Conservation (phyloP, 768 basidiomycete species). For the Auricularia auricula-judae region DNA sequence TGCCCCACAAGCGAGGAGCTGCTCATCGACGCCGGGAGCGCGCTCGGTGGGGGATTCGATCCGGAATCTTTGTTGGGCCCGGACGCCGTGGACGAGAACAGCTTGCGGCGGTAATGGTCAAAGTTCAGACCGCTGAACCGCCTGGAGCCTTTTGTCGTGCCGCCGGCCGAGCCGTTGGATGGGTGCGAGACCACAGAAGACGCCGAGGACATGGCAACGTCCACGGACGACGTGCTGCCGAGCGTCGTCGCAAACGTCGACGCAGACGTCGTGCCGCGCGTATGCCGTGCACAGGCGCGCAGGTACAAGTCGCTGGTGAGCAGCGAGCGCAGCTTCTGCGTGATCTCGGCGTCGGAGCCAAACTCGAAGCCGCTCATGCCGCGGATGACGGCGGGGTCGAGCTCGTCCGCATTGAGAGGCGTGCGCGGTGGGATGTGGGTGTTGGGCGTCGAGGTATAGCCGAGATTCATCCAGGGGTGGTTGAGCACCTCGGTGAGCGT, state of each 20-base stretch:
- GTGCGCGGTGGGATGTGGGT: constrained; percentile 81
- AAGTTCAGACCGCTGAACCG: constrained; percentile 77
- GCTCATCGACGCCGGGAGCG: constrained; percentile 9
- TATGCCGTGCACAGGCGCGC: neutral
- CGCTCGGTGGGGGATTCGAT: neutral
- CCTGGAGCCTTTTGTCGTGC: constrained; percentile 51
- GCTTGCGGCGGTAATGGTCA: constrained; percentile 85
- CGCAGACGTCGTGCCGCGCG: constrained; percentile 9
- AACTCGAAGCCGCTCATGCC: constrained; percentile 98
- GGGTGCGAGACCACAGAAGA: neutral
- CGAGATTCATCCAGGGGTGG: constrained; percentile 91
- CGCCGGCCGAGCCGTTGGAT: neutral
- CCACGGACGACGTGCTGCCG: neutral
- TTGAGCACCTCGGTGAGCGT: constrained; percentile 72
- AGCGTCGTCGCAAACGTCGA: constrained; percentile 24
- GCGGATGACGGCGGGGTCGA: constrained; percentile 75
- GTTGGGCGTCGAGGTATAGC: constrained; percentile 69
- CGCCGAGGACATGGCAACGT: neutral
- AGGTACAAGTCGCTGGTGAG: constrained; percentile 69
- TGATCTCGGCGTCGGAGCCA: constrained; percentile 79
- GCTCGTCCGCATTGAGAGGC: constrained; percentile 78
- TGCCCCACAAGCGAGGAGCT: neutral
- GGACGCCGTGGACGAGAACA: constrained; percentile 50
- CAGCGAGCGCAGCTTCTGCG: constrained; percentile 56
- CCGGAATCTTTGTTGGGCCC: constrained; percentile 3